These are phyloP conservation scores for Lyophyllum atratum DNA, from an alignment of 768 basidiomycete species.

Conservation along the genomic window DNA sequence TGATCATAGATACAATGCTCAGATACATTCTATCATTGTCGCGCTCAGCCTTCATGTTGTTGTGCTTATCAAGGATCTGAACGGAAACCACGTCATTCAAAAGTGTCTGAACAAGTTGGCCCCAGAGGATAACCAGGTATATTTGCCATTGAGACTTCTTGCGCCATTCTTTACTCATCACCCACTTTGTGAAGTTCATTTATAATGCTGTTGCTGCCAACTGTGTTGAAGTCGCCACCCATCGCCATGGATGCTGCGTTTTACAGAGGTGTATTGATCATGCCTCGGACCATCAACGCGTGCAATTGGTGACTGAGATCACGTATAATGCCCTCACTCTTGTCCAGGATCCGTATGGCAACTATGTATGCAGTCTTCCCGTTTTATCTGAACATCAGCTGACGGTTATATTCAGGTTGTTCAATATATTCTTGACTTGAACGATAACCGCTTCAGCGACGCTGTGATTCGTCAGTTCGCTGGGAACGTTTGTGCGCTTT, in stretches of 20 bases:
- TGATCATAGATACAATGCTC: conserved; percentile 80
- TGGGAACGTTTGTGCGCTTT: conserved; percentile 96
- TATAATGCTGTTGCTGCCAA: conserved; percentile 99
- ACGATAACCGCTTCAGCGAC: conserved; percentile 98
- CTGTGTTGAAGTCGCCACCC: conserved; percentile 98
- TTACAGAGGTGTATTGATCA: conserved; percentile 98
- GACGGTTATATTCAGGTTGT: conserved; percentile 61
- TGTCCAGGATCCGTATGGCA: conserved; percentile 96
- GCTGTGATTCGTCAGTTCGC: conserved; percentile 96
- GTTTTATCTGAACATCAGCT: background rate
- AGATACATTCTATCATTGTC: conserved; percentile 96
- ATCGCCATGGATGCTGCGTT: conserved; percentile 98
- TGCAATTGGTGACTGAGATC: conserved; percentile 98
- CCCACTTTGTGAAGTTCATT: conserved; percentile 72
- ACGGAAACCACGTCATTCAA: conserved; percentile 97
- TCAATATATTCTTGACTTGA: conserved; percentile 97
- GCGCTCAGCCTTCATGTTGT: conserved; percentile 98
- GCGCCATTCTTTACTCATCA: background rate
- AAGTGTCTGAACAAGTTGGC: conserved; percentile 98
- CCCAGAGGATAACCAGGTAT: conserved; percentile 96
- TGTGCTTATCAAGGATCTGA: conserved; percentile 97
- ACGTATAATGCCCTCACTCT: conserved; percentile 97
- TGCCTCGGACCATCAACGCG: conserved; percentile 91
- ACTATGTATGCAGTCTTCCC: conserved; percentile 61
- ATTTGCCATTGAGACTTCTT: background rate